phyloP scores from a whole-genome alignment of 2,329 filamentous ascomycete genomes.

The Orbilia quercus region DNA sequence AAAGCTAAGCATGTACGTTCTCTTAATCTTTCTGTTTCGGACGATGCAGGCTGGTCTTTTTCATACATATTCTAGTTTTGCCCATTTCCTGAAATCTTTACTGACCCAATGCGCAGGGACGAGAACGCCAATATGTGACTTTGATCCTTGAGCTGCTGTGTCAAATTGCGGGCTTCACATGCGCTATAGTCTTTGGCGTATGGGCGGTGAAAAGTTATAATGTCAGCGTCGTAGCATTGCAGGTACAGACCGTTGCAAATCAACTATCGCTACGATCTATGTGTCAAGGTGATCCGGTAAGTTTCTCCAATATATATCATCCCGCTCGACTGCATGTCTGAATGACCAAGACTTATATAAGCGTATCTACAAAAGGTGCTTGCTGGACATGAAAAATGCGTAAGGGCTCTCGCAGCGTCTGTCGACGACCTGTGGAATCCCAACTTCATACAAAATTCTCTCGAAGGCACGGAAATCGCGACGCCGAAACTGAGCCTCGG shows the following conservation, averaged over 20 bases:
- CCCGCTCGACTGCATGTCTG: not conserved
- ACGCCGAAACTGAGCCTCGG: slow-evolving; percentile 43
- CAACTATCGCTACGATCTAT: slow-evolving; percentile 38
- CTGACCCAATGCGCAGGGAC: slow-evolving; percentile 33
- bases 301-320: not conserved
- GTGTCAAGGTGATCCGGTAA: slow-evolving; percentile 37
- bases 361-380: slow-evolving; percentile 18
- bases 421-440: slow-evolving; percentile 34
- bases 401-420: slow-evolving; percentile 1
- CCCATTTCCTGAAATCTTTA: not conserved
- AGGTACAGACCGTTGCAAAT: slow-evolving; percentile 54
- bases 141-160: slow-evolving; percentile 40
- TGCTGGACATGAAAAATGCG: slow-evolving; percentile 4
- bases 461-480: slow-evolving; percentile 35
- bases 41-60: too few relatives aligned
- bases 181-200: slow-evolving; percentile 52
- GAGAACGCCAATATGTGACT: slow-evolving; percentile 44
- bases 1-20: slow-evolving; percentile 45
- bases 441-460: slow-evolving; percentile 18
- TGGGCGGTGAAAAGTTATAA: slow-evolving; percentile 56
- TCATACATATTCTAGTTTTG: not conserved
- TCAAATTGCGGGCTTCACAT: slow-evolving; percentile 47
- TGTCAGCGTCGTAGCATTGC: slow-evolving; percentile 43
- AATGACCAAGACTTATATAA: slow-evolving; percentile 13
- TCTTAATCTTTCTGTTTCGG: not conserved